Base-by-base conservation (phyloP, 1,139 yeast genomes). In the Taphrina confusa region DNA sequence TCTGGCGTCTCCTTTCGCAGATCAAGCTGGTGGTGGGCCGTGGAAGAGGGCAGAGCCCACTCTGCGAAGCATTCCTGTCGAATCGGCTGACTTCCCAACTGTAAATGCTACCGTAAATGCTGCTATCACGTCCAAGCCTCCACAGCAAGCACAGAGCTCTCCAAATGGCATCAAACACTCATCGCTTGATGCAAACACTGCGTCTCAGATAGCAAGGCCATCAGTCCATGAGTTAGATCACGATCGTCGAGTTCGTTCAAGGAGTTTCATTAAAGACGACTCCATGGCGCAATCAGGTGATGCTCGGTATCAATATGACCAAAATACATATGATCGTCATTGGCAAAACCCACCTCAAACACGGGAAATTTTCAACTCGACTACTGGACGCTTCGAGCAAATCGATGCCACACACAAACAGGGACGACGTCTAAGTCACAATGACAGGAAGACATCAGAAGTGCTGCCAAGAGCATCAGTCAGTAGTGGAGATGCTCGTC, bases 301-400 rank as follows among this genome's bases (percentile, higher is more conserved):
- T 11, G 36, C 58, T 12, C 58, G 49, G 8, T 54, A 54, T 36
- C 58, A 54, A 12, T 60, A 52, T 16, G 55, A 45, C 4, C 56
- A 57, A 25, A 57, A 60, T 37, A 42, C 44, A 16, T 60, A 46
- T 14, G 62, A 57, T 22, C 56, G 62, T 1, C 47, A 36, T 14
- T 57, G 62, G 62, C 57, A 40, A 37, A 42, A 50, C 9, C 59
- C 57, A 5, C 57, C 57, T 1, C 50, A 45, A 16, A 50, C 57
- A 1, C 60, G 60, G 12, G 54, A 46, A 14, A 60, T 60, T 33
- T 60, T 33, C 36, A 60, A 60, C 23, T 55, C 52, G 23, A 47
- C 27, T 12, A 60, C 62, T 18, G 62, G 62, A 6, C 51, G 57
- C 11, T 57, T 60, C 28, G 62, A 60, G 34, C 49, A 56, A 22